Base-by-base conservation (phyloP, 2,329 filamentous ascomycete genomes). In the Aspergillus aculeatinus region DNA sequence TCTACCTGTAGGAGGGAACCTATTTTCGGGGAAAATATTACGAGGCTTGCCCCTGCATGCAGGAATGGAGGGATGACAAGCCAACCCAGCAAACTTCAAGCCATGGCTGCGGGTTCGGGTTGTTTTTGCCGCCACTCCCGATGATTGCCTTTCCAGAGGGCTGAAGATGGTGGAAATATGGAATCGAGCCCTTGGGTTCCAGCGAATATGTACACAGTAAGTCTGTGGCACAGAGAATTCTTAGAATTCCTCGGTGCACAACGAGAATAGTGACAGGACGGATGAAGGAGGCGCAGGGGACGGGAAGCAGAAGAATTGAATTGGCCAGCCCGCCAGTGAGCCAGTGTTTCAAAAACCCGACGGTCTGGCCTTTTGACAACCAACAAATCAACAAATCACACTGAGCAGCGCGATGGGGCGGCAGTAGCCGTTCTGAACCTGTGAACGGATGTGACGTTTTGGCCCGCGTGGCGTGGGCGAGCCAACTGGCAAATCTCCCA, bases 381-480 rank as follows among this genome's bases (percentile, higher is more conserved):
- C 27, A 19, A 6, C 14, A 44, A 19, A 4, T 14, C 25, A 44
- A 21, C 52, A 39, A 55, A 48, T 55, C 19, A 51, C 14, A 19
- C 25, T 7, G 16, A 23, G n/a, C 7, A 14, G 23, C n/a, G 39
- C 11, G 12, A 48, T 55, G 53, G 53, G 53, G 53, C 53, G 53
- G 53, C 48, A 55, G 44, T 42, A 48, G 39, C 53, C 53, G 53
- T 35, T 16, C 33, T 35, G 33, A 35, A 35, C 12, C 7, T 29
- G 27, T 10, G 27, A 29, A 29, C 11, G 33, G 14, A 35, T 55
- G 25, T 55, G 53, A 55, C 53, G 53, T 55, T 53, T 55, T 55
- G 53, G 53, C 53, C 53, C 53, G 53, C 53, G 53, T 47, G 39
- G 42, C 53, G 53, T 47, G 53, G 53, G 42, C 19, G 51, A 25